Conservation (phyloP, 257 asterid genomes). For the Coffea canephora region DNA sequence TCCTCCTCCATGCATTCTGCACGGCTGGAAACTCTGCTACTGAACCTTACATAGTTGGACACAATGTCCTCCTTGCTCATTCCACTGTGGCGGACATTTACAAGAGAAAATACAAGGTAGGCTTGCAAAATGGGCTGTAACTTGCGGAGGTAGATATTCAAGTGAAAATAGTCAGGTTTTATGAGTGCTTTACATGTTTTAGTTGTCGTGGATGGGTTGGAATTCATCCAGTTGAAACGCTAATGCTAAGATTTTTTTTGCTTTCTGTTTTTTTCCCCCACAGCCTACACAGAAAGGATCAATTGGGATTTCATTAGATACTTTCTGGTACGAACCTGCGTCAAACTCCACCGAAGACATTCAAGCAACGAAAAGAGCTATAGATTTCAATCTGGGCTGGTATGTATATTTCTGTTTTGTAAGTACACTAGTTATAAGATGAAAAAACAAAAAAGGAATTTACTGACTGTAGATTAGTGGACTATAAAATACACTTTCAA, state of each 20-base stretch:
- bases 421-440: background rate
- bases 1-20: slow-evolving; percentile 49
- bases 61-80: slow-evolving; percentile 67
- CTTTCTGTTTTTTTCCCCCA: background rate
- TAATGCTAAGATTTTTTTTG: background rate
- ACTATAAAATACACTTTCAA: background rate
- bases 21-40: slow-evolving; percentile 75
- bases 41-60: slow-evolving; percentile 75
- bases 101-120: slow-evolving; percentile 61
- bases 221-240: background rate
- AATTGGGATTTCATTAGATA: slow-evolving; percentile 64
- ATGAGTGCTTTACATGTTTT: background rate
- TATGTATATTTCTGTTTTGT: slow-evolving; percentile 16
- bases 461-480: background rate
- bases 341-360: slow-evolving; percentile 47
- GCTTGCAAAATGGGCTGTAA: background rate
- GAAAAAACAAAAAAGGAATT: background rate
- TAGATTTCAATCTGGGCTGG: slow-evolving; percentile 86
- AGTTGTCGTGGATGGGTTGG: no score
- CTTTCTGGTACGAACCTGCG: slow-evolving; percentile 72
- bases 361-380: slow-evolving; percentile 61
- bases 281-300: slow-evolving; percentile 59
- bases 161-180: background rate
- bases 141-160: background rate
- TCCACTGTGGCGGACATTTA: slow-evolving; percentile 56